Evolutionary conservation across 1,284 basidiomycete species (phyloP), one percentile per base, ranked within the genome.

Genomic region (Sutorius eximius): DNA sequence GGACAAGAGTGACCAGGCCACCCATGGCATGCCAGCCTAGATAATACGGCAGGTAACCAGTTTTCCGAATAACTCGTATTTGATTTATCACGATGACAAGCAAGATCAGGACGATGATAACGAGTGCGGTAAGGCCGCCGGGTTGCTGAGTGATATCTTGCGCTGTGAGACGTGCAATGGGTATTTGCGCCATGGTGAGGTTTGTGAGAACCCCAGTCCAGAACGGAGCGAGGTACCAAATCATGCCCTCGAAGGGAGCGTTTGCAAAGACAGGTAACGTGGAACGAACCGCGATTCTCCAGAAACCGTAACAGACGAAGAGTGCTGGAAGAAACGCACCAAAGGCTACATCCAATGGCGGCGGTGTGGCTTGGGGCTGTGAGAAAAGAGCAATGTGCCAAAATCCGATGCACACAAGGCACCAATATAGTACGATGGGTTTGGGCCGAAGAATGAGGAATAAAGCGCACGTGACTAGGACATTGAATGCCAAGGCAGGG

Each of bases 321-420:
- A 95, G 76, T 0, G 82, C 73, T 0, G 93, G 91, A 15, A 95
- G 76, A 71, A 95, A 95, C 7, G 83, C 82, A 29, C 80, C 83
- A 60, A 94, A 91, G 3, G 83, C 89, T 10, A 75, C 74, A 51
- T 87, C 83, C 49, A 94, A 72, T 18, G 77, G 75, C 24, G 89
- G 91, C 9, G 89, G 91, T 24, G 79, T 81, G 2, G 76, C 77
- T 30, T 80, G 81, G 1, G 91, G 89, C 65, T 94, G 88, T 2
- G 89, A 90, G 61, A 91, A 91, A 27, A 95, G 78, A 2, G 82
- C 77, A 55, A 93, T 77, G 62, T 95, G 92, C 93, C 93, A 95
- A 68, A 84, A 95, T 0, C 93, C 93, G 44, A 94, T 85, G 73
- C 86, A 91, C 3, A 93, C 82, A 16, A 95, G 74, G 56, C 80